Evolutionary conservation across 352 stramenopile genomes (phyloP), one percentile per base, ranked within the genome.

Genomic region (Phytophthora meadii): DNA sequence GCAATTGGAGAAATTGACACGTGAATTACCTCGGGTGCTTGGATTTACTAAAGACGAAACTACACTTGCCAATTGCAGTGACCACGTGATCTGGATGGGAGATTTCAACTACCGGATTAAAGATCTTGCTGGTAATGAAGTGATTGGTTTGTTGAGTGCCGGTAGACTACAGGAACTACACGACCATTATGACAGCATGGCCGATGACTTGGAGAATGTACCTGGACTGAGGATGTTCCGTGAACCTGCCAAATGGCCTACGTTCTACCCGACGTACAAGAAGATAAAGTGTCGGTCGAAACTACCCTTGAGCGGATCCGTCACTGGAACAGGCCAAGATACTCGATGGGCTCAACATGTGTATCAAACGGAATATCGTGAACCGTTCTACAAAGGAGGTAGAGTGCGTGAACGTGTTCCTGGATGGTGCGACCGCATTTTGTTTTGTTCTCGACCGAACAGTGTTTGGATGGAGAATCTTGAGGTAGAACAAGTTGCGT

Each of bases 201-300:
- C 74, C 14, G 69, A 74, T 22, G 86, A 94, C 47, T 68, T 89
- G 36, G 45, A 48, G 36, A 53, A 58, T 37, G 58, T 85, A 15
- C 54, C 56, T 12, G 76, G 70, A 24, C 74, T 86, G 45, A 50
- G 71, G 12, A 19, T 52, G 1, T 92, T 90, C 61, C 53, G 44
- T 1, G 87, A 95, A 34, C 77, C 87, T 9, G 19, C 17, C 24
- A 92, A 89, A 60, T 89, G 79, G 74, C 79, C 77, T 1, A 82
- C 86, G 27, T 93, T 93, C 66, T 88, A 83, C 37, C 84, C 84
- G 41, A 93, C 87, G 11, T 93, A 93, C 76, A 92, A 92, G 61
- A 92, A 92, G 48, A 70, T 84, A 45, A 64, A 78, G 15, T 58
- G 58, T 49, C 75, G 83, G 0, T 52, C 60, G 8, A 54, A 54